A percentile compares a stretch with the other conserved stretches of the same genome.
phyloP scores from a whole-genome alignment of 192 early-diverging fungal species.

The Mortierella hygrophila region DNA sequence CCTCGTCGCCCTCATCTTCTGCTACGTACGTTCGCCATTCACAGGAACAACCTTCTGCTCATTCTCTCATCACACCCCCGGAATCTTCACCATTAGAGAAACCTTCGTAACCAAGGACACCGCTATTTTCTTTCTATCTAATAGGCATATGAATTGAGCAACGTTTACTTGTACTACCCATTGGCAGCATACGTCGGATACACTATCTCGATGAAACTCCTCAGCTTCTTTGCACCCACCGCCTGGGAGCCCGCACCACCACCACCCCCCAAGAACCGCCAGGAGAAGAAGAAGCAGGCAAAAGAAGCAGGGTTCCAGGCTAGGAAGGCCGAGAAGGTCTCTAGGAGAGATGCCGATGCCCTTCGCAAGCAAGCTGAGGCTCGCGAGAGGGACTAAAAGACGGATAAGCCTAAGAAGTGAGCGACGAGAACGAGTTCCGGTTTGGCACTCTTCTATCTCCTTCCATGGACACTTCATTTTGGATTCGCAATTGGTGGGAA shows the following conservation, averaged over 20 bases:
- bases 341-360: conserved; percentile 41
- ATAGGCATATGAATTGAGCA: conserved; percentile 42
- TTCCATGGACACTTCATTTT: background rate
- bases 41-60: too few species aligned
- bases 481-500: background rate
- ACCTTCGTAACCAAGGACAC: background rate
- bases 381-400: conserved; percentile 11
- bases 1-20: conserved; percentile 44
- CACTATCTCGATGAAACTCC: conserved; percentile 27
- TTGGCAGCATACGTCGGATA: conserved; percentile 34
- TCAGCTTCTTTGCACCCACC: conserved; percentile 33
- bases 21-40: conserved; percentile 25
- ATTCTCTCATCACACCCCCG: background rate
- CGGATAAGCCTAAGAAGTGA: background rate
- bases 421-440: too few species aligned
- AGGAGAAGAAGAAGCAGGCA: conserved; percentile 50
- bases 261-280: conserved; percentile 36
- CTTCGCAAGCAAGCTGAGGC: conserved; percentile 42
- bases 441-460: too few species aligned
- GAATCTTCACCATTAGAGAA: background rate
- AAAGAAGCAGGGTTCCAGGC: conserved; percentile 37
- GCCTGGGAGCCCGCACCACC: conserved; percentile 44
- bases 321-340: conserved; percentile 24
- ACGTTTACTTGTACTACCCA: conserved; percentile 42
- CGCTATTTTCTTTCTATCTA: background rate